phyloP scores from a whole-genome alignment of 192 early-diverging fungal genomes.

The Gamsiella multidivaricata region DNA sequence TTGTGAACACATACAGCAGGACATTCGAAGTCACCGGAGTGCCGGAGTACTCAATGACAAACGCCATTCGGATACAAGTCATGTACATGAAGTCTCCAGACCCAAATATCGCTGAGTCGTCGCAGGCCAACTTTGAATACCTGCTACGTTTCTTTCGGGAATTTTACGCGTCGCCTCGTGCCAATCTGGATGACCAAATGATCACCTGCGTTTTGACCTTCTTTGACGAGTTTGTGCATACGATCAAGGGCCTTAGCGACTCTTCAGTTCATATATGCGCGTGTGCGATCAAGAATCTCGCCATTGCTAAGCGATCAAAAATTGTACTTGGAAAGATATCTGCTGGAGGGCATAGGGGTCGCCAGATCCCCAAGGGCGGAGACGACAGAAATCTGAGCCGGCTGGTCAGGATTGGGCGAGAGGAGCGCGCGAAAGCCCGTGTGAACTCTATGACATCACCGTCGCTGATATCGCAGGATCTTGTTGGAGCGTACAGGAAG shows the following conservation, averaged over 20 bases:
- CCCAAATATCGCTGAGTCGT: conserved; percentile 1
- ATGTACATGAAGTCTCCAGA: conserved; percentile 45
- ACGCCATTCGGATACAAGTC: conserved; percentile 36
- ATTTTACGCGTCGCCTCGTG: conserved; percentile 30
- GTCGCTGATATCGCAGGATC: neutral
- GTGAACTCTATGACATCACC: conserved; percentile 12
- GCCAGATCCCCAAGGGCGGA: neutral
- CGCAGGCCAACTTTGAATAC: conserved; percentile 29
- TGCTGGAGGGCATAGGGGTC: neutral
- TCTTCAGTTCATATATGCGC: conserved; percentile 44
- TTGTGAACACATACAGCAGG: conserved; percentile 21
- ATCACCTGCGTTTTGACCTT: conserved; percentile 44
- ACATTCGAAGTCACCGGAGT: conserved; percentile 24
- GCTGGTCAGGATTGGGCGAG: conserved; percentile 37
- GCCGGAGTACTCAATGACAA: conserved; percentile 26
- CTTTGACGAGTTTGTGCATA: conserved; percentile 50
- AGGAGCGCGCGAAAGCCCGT: conserved; percentile 26
- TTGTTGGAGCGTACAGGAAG: conserved; percentile 6
- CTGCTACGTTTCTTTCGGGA: conserved; percentile 35
- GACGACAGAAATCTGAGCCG: conserved; percentile 29
- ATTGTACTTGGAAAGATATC: conserved; percentile 6
- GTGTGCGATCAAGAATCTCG: conserved; percentile 44
- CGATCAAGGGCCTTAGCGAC: conserved; percentile 38
- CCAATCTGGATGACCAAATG: conserved; percentile 28
- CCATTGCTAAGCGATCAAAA: conserved; percentile 35